Conservation (phyloP, 768 basidiomycete genomes). For the Strobilomyces echinocephalus region DNA sequence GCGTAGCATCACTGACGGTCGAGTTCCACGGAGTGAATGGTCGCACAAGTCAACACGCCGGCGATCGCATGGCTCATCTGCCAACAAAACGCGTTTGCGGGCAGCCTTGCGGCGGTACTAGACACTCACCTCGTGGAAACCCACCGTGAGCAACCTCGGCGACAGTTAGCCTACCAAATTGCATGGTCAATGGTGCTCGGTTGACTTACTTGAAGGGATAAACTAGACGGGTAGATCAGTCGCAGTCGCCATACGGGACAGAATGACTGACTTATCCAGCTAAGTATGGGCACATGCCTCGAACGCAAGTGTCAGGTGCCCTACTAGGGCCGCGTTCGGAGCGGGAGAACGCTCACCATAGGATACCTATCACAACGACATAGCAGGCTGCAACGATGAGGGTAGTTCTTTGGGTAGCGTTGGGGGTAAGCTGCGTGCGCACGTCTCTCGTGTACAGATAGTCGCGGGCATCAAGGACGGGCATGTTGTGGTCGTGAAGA, state of each 20-base stretch:
- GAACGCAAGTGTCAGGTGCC: constrained; percentile 3
- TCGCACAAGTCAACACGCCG: constrained; percentile 81
- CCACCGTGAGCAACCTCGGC: constrained; percentile 72
- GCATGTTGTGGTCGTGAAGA: constrained; percentile 29
- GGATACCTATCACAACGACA: constrained; percentile 67
- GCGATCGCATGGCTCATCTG: constrained; percentile 85
- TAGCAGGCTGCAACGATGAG: constrained; percentile 78
- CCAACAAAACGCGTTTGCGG: not conserved
- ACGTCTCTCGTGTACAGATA: constrained; percentile 25
- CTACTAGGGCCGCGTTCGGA: not conserved
- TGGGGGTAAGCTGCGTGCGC: constrained; percentile 50
- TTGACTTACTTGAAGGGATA: constrained; percentile 86
- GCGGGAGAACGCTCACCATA: constrained; percentile 52
- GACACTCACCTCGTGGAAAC: constrained; percentile 74
- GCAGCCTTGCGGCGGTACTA: constrained; percentile 4
- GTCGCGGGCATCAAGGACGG: constrained; percentile 18
- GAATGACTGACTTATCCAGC: constrained; percentile 59
- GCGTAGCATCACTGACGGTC: constrained; percentile 57
- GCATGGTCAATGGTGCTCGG: not conserved
- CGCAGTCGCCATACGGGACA: not conserved
- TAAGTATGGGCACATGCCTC: constrained; percentile 77
- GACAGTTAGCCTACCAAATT: constrained; percentile 15
- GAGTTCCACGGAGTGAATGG: constrained; percentile 77
- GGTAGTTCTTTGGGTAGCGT: constrained; percentile 66
- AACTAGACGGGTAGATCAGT: constrained; percentile 41